Evolutionary conservation across 2,329 filamentous ascomycete species (phyloP).

Genomic region (Aspergillus candidus): DNA sequence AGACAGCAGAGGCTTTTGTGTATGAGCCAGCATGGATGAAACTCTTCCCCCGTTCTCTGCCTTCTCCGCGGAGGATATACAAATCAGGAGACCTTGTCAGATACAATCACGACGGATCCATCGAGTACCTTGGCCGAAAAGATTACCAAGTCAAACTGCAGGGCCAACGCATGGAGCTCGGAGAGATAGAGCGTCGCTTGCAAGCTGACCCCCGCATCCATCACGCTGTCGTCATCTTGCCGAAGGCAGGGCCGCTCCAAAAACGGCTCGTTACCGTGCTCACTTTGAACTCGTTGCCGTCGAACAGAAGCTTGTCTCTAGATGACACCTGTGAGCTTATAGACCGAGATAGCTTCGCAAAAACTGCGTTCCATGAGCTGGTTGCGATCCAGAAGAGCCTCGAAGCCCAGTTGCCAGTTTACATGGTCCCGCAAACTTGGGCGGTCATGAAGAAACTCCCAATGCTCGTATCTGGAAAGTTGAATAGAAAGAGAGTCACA

Average conservation of each 20-base stretch:
- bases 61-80: constrained; percentile 18
- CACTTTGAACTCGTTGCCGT: constrained; percentile 26
- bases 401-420: constrained; percentile 39
- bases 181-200: constrained; percentile 41
- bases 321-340: constrained; percentile 30
- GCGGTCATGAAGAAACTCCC: constrained; percentile 37
- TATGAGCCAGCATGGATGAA: constrained; percentile 20
- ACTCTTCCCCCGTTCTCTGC: constrained; percentile 4
- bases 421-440: constrained; percentile 41
- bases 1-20: constrained; percentile 27
- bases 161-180: constrained; percentile 60
- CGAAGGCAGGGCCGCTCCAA: constrained; percentile 38
- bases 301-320: constrained; percentile 22
- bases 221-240: constrained; percentile 40
- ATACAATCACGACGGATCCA: constrained; percentile 17
- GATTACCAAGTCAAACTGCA: constrained; percentile 62
- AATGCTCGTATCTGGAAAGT: constrained; percentile 30
- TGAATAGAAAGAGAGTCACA: constrained; percentile 36
- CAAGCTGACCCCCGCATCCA: constrained; percentile 27
- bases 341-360: constrained; percentile 17
- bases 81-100: constrained; percentile 23
- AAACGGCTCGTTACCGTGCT: constrained; percentile 43
- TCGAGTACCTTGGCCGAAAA: constrained; percentile 44
- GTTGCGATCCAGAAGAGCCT: constrained; percentile 33
- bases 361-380: constrained; percentile 23